A percentile compares a stretch with the other conserved stretches of the same genome.
Evolutionary conservation across 108 stramenopile genomes (phyloP).

Genomic region (Pseudonitzschia multistriata): DNA sequence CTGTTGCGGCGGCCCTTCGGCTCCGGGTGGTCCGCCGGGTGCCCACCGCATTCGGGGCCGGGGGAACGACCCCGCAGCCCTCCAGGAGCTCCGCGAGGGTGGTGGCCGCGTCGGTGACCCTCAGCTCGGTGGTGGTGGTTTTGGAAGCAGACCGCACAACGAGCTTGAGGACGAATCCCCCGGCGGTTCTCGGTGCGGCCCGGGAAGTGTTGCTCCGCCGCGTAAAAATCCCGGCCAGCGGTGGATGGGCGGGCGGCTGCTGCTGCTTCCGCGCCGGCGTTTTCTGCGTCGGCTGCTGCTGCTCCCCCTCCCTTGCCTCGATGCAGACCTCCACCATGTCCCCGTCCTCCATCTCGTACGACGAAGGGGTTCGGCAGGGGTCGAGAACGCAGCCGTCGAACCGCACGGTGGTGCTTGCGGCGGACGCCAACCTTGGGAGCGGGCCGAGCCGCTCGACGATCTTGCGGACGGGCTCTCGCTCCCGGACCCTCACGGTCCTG

Average conservation of each 20-base stretch:
- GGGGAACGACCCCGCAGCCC: too few species aligned
- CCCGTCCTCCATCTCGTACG: constrained; percentile 48
- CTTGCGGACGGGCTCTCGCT: background rate
- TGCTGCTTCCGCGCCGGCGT: background rate
- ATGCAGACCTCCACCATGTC: constrained; percentile 60
- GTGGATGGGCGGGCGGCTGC: background rate
- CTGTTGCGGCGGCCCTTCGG: background rate
- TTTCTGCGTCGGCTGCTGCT: background rate
- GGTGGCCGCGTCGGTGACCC: too few species aligned
- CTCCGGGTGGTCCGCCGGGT: background rate
- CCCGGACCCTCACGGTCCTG: constrained; percentile 3
- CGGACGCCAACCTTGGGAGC: background rate
- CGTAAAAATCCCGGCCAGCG: background rate
- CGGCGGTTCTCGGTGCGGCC: background rate
- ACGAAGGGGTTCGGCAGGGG: constrained; percentile 28
- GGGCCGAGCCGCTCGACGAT: background rate
- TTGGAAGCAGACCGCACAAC: too few species aligned
- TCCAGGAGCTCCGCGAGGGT: too few species aligned
- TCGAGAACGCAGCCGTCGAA: constrained; percentile 51
- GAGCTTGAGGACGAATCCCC: too few species aligned
- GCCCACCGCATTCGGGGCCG: too few species aligned
- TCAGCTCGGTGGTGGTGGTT: too few species aligned
- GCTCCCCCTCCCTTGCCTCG: background rate
- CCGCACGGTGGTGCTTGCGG: background rate
- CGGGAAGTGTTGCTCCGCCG: background rate